Base-by-base conservation (phyloP, 164 flowering plant species). In the Vitis vinifera region DNA sequence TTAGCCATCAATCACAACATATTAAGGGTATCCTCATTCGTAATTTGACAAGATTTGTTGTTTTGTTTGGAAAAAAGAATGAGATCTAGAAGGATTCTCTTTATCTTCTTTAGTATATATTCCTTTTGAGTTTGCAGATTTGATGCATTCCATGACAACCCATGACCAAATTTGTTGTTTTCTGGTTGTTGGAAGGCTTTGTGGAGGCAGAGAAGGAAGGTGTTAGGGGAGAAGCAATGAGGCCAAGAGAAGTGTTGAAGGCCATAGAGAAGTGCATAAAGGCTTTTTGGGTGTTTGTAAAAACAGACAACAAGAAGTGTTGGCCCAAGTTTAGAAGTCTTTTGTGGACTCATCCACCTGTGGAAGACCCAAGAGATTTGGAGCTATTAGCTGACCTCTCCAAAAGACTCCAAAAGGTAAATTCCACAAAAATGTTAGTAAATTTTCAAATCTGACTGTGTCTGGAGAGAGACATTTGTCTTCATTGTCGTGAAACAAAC, bases 311-410 rank as follows among this genome's bases (percentile, higher is more conserved):
- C 17, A 77, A 80, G 68, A 78, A 69, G 72, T 52, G 75, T 27
- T 73, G 82, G 78, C 73, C 82, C 86, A 83, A 72, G 65, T 53
- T 75, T 0, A 76, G 31, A 62, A 75, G 55, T 63, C 60, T 67
- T 59, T 27, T 71, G 2, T 71, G 82, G 84, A 69, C 59, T 64
- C 17, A 51, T 48, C 76, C 82, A 16, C 82, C 72, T 29, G 79
- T 86, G 30, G 88, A 86, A 71, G 87, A 86, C 75, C 87, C 90
- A 19, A 75, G 71, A 70, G 88, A 88, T 63, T 68, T 86, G 51
- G 74, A 72, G 55, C 78, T 82, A n/a, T 56, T 83, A 8, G 70
- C 66, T 70, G 65, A 78, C n/a, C 79, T 88, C 55, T 76, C 61
- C 30, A 74, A 59, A 65, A 67, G 3, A 37, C 85, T 82, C 56